Percentiles rank a stretch among this genome's conserved stretches.
Conservation (phyloP, 2,329 filamentous ascomycete genomes). For the Fonsecaea monophora region DNA sequence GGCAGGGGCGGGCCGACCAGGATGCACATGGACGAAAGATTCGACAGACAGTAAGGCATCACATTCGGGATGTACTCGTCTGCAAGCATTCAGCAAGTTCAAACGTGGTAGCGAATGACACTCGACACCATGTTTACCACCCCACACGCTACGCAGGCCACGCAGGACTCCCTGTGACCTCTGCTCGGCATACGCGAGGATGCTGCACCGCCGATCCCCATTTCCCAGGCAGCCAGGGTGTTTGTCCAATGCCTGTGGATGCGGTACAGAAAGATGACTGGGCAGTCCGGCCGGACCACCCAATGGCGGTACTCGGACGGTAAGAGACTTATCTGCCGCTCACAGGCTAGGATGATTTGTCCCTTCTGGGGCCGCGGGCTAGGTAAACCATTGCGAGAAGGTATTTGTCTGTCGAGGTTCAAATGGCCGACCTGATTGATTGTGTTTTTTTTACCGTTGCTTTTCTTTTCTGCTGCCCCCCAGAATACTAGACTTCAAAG, state of each 20-base stretch:
- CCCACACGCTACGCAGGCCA: not conserved
- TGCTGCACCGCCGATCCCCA: slow-evolving; percentile 8
- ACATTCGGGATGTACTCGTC: not conserved
- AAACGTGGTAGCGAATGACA: not conserved
- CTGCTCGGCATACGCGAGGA: slow-evolving; percentile 3
- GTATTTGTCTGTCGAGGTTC: not conserved
- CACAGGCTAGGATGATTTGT: not conserved
- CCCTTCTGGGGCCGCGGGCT: not conserved
- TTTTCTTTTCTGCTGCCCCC: not conserved
- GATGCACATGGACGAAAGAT: not conserved
- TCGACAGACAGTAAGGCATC: not conserved
- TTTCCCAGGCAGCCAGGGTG: too few species aligned
- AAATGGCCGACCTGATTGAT: not conserved
- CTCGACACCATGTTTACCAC: not conserved
- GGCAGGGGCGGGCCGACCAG: slow-evolving; percentile 1
- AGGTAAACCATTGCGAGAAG: not conserved
- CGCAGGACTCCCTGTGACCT: not conserved
- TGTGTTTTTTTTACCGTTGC: not conserved
- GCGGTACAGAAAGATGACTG: not conserved
- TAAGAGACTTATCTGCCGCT: not conserved
- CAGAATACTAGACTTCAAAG: not conserved
- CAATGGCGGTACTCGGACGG: not conserved
- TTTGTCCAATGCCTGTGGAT: not conserved
- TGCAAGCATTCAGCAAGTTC: not conserved
- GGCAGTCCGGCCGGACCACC: not conserved